These are phyloP conservation scores for Aspergillus kassunensis DNA, from an alignment of 495 filamentous ascomycete genomes.

Conservation along the genomic window DNA sequence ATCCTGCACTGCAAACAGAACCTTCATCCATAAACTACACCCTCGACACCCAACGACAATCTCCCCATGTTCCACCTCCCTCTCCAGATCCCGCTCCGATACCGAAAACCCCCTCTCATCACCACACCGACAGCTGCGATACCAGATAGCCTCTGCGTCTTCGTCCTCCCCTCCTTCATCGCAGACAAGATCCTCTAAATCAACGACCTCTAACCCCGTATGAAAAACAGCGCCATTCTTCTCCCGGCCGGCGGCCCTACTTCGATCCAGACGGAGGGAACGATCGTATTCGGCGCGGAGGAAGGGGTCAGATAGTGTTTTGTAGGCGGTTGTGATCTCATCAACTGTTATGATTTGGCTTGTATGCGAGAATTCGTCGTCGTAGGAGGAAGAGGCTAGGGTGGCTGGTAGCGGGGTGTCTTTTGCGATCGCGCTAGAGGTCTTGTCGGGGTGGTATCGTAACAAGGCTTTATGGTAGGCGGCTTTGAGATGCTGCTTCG, in stretches of 20 bases:
- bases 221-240: slow-evolving; percentile 44
- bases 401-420: background rate
- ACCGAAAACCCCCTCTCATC: slow-evolving; percentile 68
- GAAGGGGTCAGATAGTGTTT: slow-evolving; percentile 56
- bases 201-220: slow-evolving; percentile 73
- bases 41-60: slow-evolving; percentile 72
- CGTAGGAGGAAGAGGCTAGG: background rate
- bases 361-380: background rate
- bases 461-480: slow-evolving; percentile 80
- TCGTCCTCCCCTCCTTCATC: slow-evolving; percentile 36
- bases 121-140: slow-evolving; percentile 73
- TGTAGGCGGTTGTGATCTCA: slow-evolving; percentile 74
- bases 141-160: slow-evolving; percentile 46
- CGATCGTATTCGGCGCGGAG: slow-evolving; percentile 65
- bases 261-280: slow-evolving; percentile 38
- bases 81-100: slow-evolving; percentile 66
- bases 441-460: slow-evolving; percentile 79
- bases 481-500: slow-evolving; percentile 56
- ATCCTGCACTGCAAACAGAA: slow-evolving; percentile 63
- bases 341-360: slow-evolving; percentile 57
- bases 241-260: slow-evolving; percentile 22
- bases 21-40: slow-evolving; percentile 77
- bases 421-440: slow-evolving; percentile 16
- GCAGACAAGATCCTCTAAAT: slow-evolving; percentile 70
- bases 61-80: slow-evolving; percentile 59